phyloP scores from a whole-genome alignment of 148 eudicot species.

The Rhododendron williamsianum region DNA sequence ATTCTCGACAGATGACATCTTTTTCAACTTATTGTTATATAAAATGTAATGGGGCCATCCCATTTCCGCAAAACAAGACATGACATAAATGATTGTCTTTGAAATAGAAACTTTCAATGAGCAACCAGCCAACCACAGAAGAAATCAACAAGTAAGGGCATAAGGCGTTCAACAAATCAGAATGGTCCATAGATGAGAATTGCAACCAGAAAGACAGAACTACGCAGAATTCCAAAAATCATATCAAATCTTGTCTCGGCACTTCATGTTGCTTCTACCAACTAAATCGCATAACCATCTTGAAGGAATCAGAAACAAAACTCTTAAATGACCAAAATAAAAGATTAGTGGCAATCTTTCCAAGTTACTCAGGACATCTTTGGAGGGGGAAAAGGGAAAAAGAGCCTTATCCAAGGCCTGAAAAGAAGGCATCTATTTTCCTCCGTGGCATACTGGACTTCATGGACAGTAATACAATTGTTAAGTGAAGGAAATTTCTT shows the following conservation, averaged over 20 bases:
- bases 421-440: background rate
- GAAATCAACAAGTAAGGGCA: background rate
- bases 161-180: background rate
- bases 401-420: background rate
- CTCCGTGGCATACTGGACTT: background rate
- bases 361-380: background rate
- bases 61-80: background rate
- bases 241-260: background rate
- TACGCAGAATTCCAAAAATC: background rate
- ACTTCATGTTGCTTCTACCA: slow-evolving; percentile 5
- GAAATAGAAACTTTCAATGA: background rate
- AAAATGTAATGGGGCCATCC: background rate
- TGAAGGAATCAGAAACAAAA: background rate
- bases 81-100: background rate
- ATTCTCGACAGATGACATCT: background rate
- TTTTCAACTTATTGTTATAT: background rate
- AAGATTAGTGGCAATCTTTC: background rate
- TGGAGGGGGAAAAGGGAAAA: background rate
- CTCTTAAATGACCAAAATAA: background rate
- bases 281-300: background rate
- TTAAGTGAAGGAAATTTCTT: too few species aligned
- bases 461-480: background rate
- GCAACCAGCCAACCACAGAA: background rate
- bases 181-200: background rate
- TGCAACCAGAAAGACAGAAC: background rate